Evolutionary conservation across 129 eudicot species (phyloP).

Genomic region (Helianthus tuberosus): DNA sequence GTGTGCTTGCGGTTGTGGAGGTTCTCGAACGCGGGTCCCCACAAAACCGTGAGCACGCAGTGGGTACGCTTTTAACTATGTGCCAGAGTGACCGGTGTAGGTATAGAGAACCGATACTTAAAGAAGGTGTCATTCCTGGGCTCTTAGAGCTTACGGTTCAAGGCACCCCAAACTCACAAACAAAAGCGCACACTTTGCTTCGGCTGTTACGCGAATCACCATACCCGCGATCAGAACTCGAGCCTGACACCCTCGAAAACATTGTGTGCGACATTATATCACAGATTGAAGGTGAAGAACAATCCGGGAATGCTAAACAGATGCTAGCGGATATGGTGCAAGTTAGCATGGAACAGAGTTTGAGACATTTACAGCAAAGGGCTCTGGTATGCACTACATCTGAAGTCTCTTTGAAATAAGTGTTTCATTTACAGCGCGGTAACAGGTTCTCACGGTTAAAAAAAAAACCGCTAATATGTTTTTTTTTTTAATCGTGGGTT

Average conservation of each 20-base stretch:
- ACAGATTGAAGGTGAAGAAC: constrained; percentile 83
- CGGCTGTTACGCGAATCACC: constrained; percentile 76
- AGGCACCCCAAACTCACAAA: constrained; percentile 73
- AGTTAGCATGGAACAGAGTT: constrained; percentile 97
- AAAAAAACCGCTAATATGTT: not conserved
- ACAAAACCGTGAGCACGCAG: constrained; percentile 93
- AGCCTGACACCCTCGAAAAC: constrained; percentile 77
- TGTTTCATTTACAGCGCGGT: not conserved
- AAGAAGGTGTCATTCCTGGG: constrained; percentile 96
- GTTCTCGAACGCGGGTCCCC: constrained; percentile 82
- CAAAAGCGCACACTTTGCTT: constrained; percentile 69
- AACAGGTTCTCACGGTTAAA: not conserved
- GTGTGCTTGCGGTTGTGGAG: constrained; percentile 83
- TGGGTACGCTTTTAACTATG: constrained; percentile 76
- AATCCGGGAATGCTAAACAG: constrained; percentile 83
- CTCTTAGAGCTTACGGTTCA: constrained; percentile 94
- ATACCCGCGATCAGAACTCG: constrained; percentile 69
- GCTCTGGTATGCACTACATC: constrained; percentile 84
- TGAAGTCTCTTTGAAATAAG: constrained; percentile 52
- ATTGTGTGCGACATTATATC: constrained; percentile 77
- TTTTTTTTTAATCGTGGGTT: constrained; percentile 15
- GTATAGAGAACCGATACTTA: constrained; percentile 85
- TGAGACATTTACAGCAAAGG: constrained; percentile 83
- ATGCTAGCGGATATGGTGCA: constrained; percentile 98
- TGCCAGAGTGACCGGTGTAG: constrained; percentile 70